These are phyloP conservation scores for Dactylella cylindrospora DNA, from an alignment of 2,329 filamentous ascomycete genomes.

Conservation along the genomic window DNA sequence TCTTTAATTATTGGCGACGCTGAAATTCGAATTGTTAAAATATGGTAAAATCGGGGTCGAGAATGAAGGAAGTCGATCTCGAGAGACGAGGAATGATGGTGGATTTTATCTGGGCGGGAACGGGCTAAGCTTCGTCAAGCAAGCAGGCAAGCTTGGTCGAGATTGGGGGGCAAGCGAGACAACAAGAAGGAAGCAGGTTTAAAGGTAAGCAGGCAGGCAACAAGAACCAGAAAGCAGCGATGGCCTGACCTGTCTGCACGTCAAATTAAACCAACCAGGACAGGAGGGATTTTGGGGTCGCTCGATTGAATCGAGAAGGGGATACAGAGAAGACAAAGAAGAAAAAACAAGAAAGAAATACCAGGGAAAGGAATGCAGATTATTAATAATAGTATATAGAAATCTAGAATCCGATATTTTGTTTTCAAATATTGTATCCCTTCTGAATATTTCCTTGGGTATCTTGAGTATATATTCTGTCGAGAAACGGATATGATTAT, in stretches of 20 bases:
- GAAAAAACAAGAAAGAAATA: neutral
- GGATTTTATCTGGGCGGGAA: too few relatives aligned
- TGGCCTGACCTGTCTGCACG: too few relatives aligned
- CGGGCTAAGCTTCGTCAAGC: neutral
- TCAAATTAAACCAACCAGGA: neutral
- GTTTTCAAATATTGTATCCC: too few relatives aligned
- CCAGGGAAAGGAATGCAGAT: neutral
- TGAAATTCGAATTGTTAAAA: neutral
- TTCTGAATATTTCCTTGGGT: too few relatives aligned
- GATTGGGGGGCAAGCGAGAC: neutral
- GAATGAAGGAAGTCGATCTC: neutral
- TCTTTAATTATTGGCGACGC: too few relatives aligned
- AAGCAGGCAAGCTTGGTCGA: neutral
- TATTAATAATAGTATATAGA: too few relatives aligned
- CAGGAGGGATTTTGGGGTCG: neutral
- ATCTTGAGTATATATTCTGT: too few relatives aligned
- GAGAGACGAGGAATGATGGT: neutral
- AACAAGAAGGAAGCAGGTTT: neutral
- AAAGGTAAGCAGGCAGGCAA: neutral
- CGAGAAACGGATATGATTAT: too few relatives aligned
- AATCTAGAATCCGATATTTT: too few relatives aligned
- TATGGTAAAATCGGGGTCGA: neutral
- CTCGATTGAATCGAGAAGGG: slow-evolving; percentile 2
- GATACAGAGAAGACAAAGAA: too few relatives aligned
- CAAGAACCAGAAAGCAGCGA: neutral